A percentile compares a stretch with the other conserved stretches of the same genome.
Conservation (phyloP, 768 basidiomycete species). For the Lactifluus pinguis region DNA sequence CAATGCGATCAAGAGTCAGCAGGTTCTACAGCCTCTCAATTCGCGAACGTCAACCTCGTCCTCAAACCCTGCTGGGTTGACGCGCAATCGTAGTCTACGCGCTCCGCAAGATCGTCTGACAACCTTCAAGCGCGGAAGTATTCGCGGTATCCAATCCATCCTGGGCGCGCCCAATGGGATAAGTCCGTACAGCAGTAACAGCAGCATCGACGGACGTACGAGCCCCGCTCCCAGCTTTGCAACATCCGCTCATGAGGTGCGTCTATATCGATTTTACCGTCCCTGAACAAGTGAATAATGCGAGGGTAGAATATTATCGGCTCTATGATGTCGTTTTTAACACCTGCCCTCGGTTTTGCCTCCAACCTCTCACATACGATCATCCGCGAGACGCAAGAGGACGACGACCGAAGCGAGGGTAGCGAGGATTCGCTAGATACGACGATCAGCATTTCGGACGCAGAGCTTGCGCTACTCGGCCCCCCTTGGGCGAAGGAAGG, state of each 20-base stretch:
- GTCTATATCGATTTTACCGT: slow-evolving; percentile 9
- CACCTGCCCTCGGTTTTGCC: slow-evolving; percentile 91
- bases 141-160: slow-evolving; percentile 80
- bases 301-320: slow-evolving; percentile 44
- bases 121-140: slow-evolving; percentile 83
- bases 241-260: slow-evolving; percentile 77
- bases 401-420: slow-evolving; percentile 66
- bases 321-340: slow-evolving; percentile 60
- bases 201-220: slow-evolving; percentile 77
- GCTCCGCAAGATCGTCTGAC: slow-evolving; percentile 57
- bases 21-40: slow-evolving; percentile 76
- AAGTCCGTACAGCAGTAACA: slow-evolving; percentile 80
- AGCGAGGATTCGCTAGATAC: slow-evolving; percentile 61
- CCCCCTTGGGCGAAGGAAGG: slow-evolving; percentile 99
- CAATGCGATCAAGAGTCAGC: slow-evolving; percentile 79
- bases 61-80: slow-evolving; percentile 43
- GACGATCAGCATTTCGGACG: slow-evolving; percentile 83
- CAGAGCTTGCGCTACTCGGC: slow-evolving; percentile 89
- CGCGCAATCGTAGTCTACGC: slow-evolving; percentile 65
- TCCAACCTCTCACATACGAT: slow-evolving; percentile 94
- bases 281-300: slow-evolving; percentile 5
- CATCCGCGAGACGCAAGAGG: slow-evolving; percentile 89
- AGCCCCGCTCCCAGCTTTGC: slow-evolving; percentile 94
- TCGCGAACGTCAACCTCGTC: slow-evolving; percentile 47
- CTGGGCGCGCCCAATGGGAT: slow-evolving; percentile 52